Evolutionary conservation across 495 filamentous ascomycete species (phyloP).

Genomic region (Podospora anserina): DNA sequence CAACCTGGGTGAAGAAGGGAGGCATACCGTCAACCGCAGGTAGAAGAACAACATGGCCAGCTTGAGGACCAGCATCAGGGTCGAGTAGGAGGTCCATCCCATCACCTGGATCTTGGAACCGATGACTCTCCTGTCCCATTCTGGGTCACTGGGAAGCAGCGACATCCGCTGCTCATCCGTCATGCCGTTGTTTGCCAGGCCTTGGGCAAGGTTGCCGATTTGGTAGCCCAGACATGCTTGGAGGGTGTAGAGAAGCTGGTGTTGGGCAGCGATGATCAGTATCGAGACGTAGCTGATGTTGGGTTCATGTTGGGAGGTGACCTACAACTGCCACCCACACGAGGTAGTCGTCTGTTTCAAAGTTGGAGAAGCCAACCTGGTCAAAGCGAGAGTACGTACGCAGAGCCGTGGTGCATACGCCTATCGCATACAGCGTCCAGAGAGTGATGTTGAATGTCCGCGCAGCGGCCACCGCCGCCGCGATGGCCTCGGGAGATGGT

Average conservation of each 20-base stretch:
- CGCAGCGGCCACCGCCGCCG: slow-evolving; percentile 32
- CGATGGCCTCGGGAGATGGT: slow-evolving; percentile 29
- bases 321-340: slow-evolving; percentile 35
- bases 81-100: slow-evolving; percentile 57
- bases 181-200: slow-evolving; percentile 62
- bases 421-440: slow-evolving; percentile 47
- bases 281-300: too few species aligned
- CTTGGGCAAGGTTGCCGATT: slow-evolving; percentile 45
- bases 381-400: slow-evolving; percentile 39
- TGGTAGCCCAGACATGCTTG: slow-evolving; percentile 39
- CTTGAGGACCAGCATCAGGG: slow-evolving; percentile 54
- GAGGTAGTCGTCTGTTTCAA: slow-evolving; percentile 42
- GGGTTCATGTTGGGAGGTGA: too few species aligned
- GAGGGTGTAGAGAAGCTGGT: slow-evolving; percentile 32
- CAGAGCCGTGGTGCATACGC: slow-evolving; percentile 33
- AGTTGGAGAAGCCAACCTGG: slow-evolving; percentile 32
- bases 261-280: too few species aligned
- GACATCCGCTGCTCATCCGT: slow-evolving; percentile 48
- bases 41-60: slow-evolving; percentile 57
- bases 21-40: slow-evolving; percentile 47
- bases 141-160: slow-evolving; percentile 44
- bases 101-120: slow-evolving; percentile 58
- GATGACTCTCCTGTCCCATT: slow-evolving; percentile 47
- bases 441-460: slow-evolving; percentile 41
- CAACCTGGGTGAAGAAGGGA: too few species aligned